These are phyloP conservation scores for Candida morakotiae DNA, from an alignment of 805 yeast species.

Conservation along the genomic window DNA sequence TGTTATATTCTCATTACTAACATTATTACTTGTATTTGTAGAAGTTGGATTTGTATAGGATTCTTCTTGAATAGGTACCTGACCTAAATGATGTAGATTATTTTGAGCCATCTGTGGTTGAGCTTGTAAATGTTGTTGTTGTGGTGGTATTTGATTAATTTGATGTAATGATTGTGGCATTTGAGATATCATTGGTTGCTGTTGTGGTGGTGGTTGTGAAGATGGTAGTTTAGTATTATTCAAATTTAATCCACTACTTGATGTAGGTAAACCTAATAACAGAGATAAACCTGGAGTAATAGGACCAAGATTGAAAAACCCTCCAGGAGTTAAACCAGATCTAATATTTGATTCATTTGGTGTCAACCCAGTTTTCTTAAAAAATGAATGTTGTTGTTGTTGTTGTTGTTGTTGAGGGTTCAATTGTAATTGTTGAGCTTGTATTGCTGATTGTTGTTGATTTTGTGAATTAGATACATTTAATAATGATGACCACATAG, in stretches of 20 bases:
- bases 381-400: slow-evolving; percentile 21
- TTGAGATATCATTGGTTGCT: slow-evolving; percentile 9
- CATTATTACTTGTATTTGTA: background rate
- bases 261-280: slow-evolving; percentile 28
- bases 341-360: slow-evolving; percentile 74
- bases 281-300: slow-evolving; percentile 47
- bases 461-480: slow-evolving; percentile 20
- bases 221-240: slow-evolving; percentile 9
- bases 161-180: slow-evolving; percentile 10
- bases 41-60: background rate
- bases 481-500: slow-evolving; percentile 45
- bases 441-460: background rate
- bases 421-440: slow-evolving; percentile 7
- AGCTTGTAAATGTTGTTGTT: slow-evolving; percentile 5
- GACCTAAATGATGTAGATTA: background rate
- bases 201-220: slow-evolving; percentile 4
- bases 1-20: background rate
- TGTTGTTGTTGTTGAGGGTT: slow-evolving; percentile 7
- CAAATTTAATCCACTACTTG: background rate
- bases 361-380: slow-evolving; percentile 57
- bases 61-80: slow-evolving; percentile 1
- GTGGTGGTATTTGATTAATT: slow-evolving; percentile 7
- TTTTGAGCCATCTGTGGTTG: background rate
- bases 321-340: slow-evolving; percentile 68
- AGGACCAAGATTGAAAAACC: slow-evolving; percentile 33